Conservation (phyloP, 2,329 filamentous ascomycete species). For the Curvularia eragrostidis region DNA sequence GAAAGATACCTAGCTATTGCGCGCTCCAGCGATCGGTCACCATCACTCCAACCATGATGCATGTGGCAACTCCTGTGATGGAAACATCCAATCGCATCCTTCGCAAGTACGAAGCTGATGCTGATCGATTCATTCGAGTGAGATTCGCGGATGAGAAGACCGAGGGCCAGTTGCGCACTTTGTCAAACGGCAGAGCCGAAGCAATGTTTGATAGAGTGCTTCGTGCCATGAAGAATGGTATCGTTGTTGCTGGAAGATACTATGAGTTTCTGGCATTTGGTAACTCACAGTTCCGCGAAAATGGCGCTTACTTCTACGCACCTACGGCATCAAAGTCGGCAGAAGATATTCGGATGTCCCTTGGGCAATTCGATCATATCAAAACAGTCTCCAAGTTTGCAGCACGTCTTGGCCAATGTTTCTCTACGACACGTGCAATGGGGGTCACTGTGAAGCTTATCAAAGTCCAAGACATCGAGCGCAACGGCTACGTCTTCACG, state of each 20-base stretch:
- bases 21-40: slow-evolving; percentile 76
- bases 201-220: slow-evolving; percentile 77
- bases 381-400: slow-evolving; percentile 86
- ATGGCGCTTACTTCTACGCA: slow-evolving; percentile 92
- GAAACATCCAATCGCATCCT: slow-evolving; percentile 90
- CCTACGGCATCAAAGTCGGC: slow-evolving; percentile 71
- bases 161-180: slow-evolving; percentile 49
- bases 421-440: slow-evolving; percentile 87
- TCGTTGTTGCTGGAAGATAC: slow-evolving; percentile 78
- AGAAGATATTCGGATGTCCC: slow-evolving; percentile 79
- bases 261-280: slow-evolving; percentile 94
- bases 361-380: slow-evolving; percentile 86
- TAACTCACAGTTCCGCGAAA: slow-evolving; percentile 92
- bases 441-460: slow-evolving; percentile 65
- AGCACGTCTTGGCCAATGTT: slow-evolving; percentile 89
- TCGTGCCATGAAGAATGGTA: slow-evolving; percentile 75
- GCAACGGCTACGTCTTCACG: slow-evolving; percentile 76
- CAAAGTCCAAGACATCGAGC: slow-evolving; percentile 72
- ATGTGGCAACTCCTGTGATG: slow-evolving; percentile 76
- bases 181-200: slow-evolving; percentile 46
- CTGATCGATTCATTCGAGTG: slow-evolving; percentile 85
- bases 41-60: slow-evolving; percentile 84
- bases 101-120: slow-evolving; percentile 69
- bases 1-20: slow-evolving; percentile 73
- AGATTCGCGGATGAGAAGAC: slow-evolving; percentile 85